phyloP scores from a whole-genome alignment of 2,329 filamentous ascomycete species.

The Nemania sp. region DNA sequence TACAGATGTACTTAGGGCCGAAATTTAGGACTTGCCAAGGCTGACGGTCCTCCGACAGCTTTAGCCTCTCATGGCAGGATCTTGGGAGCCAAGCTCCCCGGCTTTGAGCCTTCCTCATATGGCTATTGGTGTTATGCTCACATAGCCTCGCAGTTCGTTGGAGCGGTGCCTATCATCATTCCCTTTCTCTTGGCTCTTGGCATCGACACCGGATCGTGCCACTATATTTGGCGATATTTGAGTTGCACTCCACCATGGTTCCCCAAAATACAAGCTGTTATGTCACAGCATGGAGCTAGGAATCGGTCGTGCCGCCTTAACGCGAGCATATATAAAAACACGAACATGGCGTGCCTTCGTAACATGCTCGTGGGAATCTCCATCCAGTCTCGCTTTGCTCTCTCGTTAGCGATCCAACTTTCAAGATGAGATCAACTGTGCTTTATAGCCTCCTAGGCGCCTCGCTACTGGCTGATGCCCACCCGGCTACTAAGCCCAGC shows the following conservation, averaged over 20 bases:
- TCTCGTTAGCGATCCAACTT: slow-evolving; percentile 2
- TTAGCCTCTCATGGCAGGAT: not conserved
- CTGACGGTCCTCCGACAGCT: slow-evolving; percentile 6
- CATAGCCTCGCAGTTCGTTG: slow-evolving; percentile 20
- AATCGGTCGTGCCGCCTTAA: not conserved
- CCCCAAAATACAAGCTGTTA: slow-evolving; percentile 2
- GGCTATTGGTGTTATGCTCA: slow-evolving; percentile 19
- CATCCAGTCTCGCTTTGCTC: slow-evolving; percentile 2
- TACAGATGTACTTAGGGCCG: slow-evolving; percentile 16
- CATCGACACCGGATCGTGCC: slow-evolving; percentile 10
- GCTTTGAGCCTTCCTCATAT: slow-evolving; percentile 25
- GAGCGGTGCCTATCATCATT: slow-evolving; percentile 28
- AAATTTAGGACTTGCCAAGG: slow-evolving; percentile 27
- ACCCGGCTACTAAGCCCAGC: slow-evolving; percentile 19
- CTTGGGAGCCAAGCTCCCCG: not conserved
- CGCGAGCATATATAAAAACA: slow-evolving; percentile 28
- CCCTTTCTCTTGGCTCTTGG: slow-evolving; percentile 29
- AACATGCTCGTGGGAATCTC: not conserved
- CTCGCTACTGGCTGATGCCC: slow-evolving; percentile 27
- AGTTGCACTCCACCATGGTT: slow-evolving; percentile 17
- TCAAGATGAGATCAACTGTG: slow-evolving; percentile 34
- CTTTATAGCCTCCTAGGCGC: slow-evolving; percentile 29
- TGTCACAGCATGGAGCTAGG: not conserved
- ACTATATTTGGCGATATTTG: slow-evolving; percentile 30
- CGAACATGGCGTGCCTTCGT: not conserved